Conservation (phyloP, 2,329 filamentous ascomycete genomes). For the Raffaelea ambrosiae region DNA sequence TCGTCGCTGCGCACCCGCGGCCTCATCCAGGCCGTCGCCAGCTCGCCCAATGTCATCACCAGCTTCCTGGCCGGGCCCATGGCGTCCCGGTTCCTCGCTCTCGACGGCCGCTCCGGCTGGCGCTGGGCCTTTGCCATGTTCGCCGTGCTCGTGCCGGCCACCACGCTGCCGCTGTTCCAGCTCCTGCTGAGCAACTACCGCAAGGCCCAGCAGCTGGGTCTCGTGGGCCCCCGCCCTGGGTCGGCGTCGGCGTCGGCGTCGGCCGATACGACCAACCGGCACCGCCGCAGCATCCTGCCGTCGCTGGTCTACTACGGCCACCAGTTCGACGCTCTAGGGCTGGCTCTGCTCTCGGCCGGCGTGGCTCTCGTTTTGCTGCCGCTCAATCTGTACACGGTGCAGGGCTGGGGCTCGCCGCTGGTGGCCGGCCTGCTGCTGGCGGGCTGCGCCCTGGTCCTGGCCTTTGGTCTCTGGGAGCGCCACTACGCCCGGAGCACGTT, state of each 20-base stretch:
- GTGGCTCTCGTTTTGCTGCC: slow-evolving; percentile 59
- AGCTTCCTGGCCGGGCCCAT: slow-evolving; percentile 51
- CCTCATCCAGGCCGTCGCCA: slow-evolving; percentile 52
- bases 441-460: slow-evolving; percentile 24
- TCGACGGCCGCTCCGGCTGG: slow-evolving; percentile 2
- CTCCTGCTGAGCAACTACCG: slow-evolving; percentile 50
- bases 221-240: slow-evolving; percentile 34
- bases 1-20: slow-evolving; percentile 54
- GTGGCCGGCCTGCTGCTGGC: slow-evolving; percentile 31
- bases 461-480: slow-evolving; percentile 29
- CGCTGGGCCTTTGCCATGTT: slow-evolving; percentile 50
- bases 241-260: too few relatives aligned
- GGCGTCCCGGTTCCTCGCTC: slow-evolving; percentile 40
- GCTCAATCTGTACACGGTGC: slow-evolving; percentile 48
- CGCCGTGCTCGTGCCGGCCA: slow-evolving; percentile 52
- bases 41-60: slow-evolving; percentile 53
- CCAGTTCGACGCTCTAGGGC: slow-evolving; percentile 56
- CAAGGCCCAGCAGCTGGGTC: slow-evolving; percentile 46
- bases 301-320: slow-evolving; percentile 43
- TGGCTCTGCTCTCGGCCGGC: slow-evolving; percentile 50
- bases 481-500: slow-evolving; percentile 28
- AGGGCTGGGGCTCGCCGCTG: slow-evolving; percentile 31
- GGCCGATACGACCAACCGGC: neutral
- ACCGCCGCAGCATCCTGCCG: slow-evolving; percentile 26
- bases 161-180: slow-evolving; percentile 47